Conservation (phyloP, 805 yeast species). For the Candida peoriensis region DNA sequence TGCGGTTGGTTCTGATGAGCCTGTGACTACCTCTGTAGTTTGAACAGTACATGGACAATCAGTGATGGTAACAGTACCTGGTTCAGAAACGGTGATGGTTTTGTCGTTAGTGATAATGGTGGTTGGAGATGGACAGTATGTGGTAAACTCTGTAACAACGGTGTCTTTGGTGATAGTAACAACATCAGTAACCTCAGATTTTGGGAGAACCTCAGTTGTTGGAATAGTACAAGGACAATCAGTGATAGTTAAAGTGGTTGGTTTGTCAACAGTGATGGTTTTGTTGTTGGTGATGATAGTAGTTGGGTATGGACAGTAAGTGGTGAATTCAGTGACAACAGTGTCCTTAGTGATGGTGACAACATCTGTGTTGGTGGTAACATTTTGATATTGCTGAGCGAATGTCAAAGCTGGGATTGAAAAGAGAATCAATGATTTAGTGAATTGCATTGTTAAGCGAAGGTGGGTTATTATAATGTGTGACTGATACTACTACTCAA, state of each 20-base stretch:
- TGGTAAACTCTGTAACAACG: slow-evolving; percentile 45
- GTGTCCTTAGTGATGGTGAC: slow-evolving; percentile 13
- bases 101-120: slow-evolving; percentile 54
- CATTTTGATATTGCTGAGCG: slow-evolving; percentile 13
- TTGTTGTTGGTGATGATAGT: slow-evolving; percentile 55
- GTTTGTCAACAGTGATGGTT: slow-evolving; percentile 71
- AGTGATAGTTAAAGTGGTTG: slow-evolving; percentile 81
- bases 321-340: slow-evolving; percentile 44
- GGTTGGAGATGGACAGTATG: slow-evolving; percentile 81
- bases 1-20: not conserved
- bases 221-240: slow-evolving; percentile 76
- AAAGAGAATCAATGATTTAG: slow-evolving; percentile 2
- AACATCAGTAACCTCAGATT: no score
- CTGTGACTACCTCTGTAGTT: slow-evolving; percentile 7
- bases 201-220: no score
- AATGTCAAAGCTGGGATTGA: slow-evolving; percentile 11
- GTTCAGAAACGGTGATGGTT: slow-evolving; percentile 70
- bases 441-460: slow-evolving; percentile 11
- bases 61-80: slow-evolving; percentile 80
- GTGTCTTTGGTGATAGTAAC: slow-evolving; percentile 38
- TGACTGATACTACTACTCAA: no score
- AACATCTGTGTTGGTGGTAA: slow-evolving; percentile 6
- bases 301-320: slow-evolving; percentile 81
- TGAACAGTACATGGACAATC: slow-evolving; percentile 79
- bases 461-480: no score